These are phyloP conservation scores for Populus hybrid DNA, from an alignment of 441 rosid species.

Conservation along the genomic window DNA sequence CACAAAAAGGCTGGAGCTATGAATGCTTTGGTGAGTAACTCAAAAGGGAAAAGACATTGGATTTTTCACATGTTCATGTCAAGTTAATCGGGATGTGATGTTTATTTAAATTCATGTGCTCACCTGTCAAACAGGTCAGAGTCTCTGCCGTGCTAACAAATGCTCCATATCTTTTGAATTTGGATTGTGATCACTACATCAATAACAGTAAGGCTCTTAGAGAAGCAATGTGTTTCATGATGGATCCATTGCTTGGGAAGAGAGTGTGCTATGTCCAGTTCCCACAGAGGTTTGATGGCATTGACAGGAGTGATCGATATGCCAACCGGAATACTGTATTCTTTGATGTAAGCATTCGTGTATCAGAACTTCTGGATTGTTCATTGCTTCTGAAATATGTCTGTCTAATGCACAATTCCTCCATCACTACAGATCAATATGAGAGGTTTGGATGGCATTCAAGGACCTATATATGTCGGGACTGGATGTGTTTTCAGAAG, in stretches of 20 bases:
- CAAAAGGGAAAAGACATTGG: background rate
- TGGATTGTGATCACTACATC: constrained; percentile 85
- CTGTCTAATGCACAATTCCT: background rate
- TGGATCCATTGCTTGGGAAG: constrained; percentile 34
- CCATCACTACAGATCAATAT: constrained; percentile 40
- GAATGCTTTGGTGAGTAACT: constrained; percentile 42
- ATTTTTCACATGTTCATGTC: background rate
- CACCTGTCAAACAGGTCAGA: constrained; percentile 34
- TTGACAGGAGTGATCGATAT: constrained; percentile 72
- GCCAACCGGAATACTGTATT: constrained; percentile 79
- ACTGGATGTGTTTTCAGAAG: constrained; percentile 83
- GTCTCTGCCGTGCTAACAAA: constrained; percentile 76
- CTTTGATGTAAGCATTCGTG: constrained; percentile 41
- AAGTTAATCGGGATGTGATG: background rate
- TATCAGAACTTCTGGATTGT: background rate
- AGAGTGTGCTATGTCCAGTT: constrained; percentile 80
- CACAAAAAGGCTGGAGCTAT: constrained; percentile 93
- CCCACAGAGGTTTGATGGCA: constrained; percentile 86
- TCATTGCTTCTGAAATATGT: background rate
- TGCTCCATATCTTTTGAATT: constrained; percentile 74
- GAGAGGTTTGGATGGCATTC: constrained; percentile 81
- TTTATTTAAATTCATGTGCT: background rate
- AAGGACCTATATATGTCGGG: constrained; percentile 84
- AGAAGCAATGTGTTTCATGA: too few species aligned
- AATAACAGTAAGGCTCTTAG: constrained; percentile 70